Conservation (phyloP, 768 basidiomycete species). For the Lentinus brumalis region DNA sequence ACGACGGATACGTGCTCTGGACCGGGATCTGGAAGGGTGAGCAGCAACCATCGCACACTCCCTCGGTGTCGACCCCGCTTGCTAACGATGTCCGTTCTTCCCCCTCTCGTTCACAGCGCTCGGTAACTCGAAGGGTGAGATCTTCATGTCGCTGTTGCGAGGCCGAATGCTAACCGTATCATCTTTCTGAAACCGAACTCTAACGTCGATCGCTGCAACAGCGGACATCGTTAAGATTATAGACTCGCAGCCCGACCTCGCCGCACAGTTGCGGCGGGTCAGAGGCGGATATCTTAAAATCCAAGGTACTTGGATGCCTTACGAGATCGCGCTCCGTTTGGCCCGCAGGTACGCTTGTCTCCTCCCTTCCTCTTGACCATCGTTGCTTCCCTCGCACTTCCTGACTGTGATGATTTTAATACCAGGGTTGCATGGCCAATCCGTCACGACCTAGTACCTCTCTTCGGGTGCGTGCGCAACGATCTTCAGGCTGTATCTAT, state of each 20-base stretch:
- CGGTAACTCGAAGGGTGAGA: conserved; percentile 82
- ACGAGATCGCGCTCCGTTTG: conserved; percentile 82
- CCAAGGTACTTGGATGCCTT: conserved; percentile 94
- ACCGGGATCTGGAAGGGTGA: conserved; percentile 94
- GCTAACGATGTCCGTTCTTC: conserved; percentile 7
- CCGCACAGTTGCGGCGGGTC: conserved; percentile 78
- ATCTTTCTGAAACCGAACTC: not conserved
- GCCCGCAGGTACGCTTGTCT: conserved; percentile 65
- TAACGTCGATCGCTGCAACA: conserved; percentile 30
- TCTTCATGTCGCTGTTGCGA: not conserved
- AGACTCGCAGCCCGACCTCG: conserved; percentile 87
- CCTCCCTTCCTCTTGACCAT: not conserved
- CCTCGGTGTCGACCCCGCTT: not conserved
- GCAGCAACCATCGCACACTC: conserved; percentile 2
- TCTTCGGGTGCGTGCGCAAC: conserved; percentile 68
- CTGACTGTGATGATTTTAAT: not conserved
- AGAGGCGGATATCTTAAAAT: conserved; percentile 90
- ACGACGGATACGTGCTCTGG: conserved; percentile 91
- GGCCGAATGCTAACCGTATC: not conserved
- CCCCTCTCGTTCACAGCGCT: conserved; percentile 51
- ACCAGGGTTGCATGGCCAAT: conserved; percentile 86
- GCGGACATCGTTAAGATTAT: conserved; percentile 94
- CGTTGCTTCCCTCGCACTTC: not conserved
- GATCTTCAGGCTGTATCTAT: conserved; percentile 16
- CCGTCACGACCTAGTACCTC: conserved; percentile 80